Evolutionary conservation across 2,329 filamentous ascomycete genomes (phyloP).

Genomic region (Periconia macrospinosa): DNA sequence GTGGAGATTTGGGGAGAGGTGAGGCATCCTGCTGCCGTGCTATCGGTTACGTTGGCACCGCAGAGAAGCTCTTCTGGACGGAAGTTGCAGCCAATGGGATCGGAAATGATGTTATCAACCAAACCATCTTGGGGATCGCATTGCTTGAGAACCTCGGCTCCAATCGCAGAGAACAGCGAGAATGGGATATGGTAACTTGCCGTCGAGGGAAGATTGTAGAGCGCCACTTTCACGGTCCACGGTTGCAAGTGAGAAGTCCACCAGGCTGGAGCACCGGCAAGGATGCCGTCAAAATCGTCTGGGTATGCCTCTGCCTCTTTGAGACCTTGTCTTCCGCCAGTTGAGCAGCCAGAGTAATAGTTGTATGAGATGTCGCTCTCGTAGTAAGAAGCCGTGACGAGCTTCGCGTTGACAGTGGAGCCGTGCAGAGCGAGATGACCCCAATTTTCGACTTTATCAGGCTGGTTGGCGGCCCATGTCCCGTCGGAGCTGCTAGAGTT

Average conservation of each 20-base stretch:
- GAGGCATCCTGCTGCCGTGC: constrained; percentile 45
- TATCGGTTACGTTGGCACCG: constrained; percentile 28
- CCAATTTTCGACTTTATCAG: constrained; percentile 45
- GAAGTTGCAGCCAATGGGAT: constrained; percentile 49
- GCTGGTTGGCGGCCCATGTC: constrained; percentile 43
- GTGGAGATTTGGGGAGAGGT: constrained; percentile 47
- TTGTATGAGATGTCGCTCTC: constrained; percentile 45
- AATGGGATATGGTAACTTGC: constrained; percentile 50
- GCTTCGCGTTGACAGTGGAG: constrained; percentile 52
- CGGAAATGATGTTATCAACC: constrained; percentile 51
- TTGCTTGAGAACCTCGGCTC: constrained; percentile 49
- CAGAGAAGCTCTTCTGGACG: constrained; percentile 45
- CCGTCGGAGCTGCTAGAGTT: constrained; percentile 39
- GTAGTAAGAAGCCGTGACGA: constrained; percentile 54
- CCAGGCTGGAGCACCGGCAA: constrained; percentile 58
- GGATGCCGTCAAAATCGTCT: constrained; percentile 59
- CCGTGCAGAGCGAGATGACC: constrained; percentile 48
- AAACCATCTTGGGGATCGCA: constrained; percentile 56
- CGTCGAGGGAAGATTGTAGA: constrained; percentile 52
- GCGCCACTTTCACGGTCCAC: constrained; percentile 49
- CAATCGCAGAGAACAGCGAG: constrained; percentile 49
- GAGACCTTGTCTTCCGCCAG: constrained; percentile 62
- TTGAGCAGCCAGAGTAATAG: constrained; percentile 63
- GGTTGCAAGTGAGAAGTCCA: constrained; percentile 52
- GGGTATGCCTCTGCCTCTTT: constrained; percentile 58